A percentile compares a stretch with the other conserved stretches of the same genome.
Conservation (phyloP, 805 yeast species). For the Suhomyces xylopsoci region DNA sequence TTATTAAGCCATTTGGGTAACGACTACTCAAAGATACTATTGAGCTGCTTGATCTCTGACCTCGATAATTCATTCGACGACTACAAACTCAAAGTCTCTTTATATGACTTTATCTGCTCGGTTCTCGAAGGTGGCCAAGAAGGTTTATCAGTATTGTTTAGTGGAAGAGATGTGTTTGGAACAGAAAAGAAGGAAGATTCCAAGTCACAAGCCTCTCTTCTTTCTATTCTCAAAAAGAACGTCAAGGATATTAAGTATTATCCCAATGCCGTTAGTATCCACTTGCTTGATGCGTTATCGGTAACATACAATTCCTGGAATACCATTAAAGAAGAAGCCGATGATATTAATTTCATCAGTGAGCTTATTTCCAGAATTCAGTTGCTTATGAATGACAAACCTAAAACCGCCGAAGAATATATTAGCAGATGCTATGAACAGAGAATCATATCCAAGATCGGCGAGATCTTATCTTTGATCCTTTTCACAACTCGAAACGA, state of each 20-base stretch:
- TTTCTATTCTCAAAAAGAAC: conserved; percentile 54
- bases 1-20: conserved; percentile 76
- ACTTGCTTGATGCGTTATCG: conserved; percentile 69
- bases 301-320: conserved; percentile 79
- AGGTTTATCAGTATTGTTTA: conserved; percentile 69
- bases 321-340: conserved; percentile 50
- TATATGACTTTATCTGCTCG: conserved; percentile 64
- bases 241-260: conserved; percentile 49
- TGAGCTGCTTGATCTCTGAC: conserved; percentile 59
- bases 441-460: conserved; percentile 60
- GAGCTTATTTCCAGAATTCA: conserved; percentile 37
- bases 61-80: conserved; percentile 56
- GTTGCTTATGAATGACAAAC: conserved; percentile 13
- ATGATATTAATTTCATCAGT: conserved; percentile 47
- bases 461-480: conserved; percentile 72
- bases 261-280: conserved; percentile 63
- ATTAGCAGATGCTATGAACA: conserved; percentile 50
- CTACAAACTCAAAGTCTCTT: conserved; percentile 48
- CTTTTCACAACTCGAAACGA: conserved; percentile 55
- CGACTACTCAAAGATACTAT: conserved; percentile 55
- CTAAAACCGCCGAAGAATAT: conserved; percentile 17
- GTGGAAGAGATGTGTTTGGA: conserved; percentile 52
- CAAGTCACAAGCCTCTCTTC: conserved; percentile 22
- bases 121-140: conserved; percentile 72
- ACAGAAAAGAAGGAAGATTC: conserved; percentile 14